Evolutionary conservation across 495 filamentous ascomycete species (phyloP).

Genomic region (Penicillium desertorum): DNA sequence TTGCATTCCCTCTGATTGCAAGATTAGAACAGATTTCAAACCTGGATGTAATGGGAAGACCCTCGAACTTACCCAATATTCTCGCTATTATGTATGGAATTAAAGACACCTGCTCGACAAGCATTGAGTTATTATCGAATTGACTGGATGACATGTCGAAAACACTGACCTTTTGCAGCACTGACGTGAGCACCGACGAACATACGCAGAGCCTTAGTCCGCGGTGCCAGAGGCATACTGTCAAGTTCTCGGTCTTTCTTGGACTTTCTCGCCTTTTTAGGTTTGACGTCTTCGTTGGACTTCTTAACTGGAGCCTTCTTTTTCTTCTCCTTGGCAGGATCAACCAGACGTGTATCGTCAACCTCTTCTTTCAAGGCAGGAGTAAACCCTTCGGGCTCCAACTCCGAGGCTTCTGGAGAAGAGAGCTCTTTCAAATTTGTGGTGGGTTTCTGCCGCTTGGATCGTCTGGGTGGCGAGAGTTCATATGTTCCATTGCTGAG

Average conservation of each 20-base stretch:
- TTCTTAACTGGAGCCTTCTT: slow-evolving; percentile 21
- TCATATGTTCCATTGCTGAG: slow-evolving; percentile 32
- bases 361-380: slow-evolving; percentile 3
- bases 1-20: slow-evolving; percentile 70
- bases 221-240: slow-evolving; percentile 63
- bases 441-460: slow-evolving; percentile 39
- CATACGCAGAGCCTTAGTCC: slow-evolving; percentile 72
- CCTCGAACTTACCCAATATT: slow-evolving; percentile 59
- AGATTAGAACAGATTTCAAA: slow-evolving; percentile 14
- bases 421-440: slow-evolving; percentile 23
- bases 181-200: slow-evolving; percentile 91
- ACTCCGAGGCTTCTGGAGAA: slow-evolving; percentile 17
- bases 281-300: slow-evolving; percentile 13
- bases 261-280: slow-evolving; percentile 31
- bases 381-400: slow-evolving; percentile 9
- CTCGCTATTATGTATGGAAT: slow-evolving; percentile 74
- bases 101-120: slow-evolving; percentile 69
- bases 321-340: slow-evolving; percentile 10
- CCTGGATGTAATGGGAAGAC: neutral
- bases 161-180: slow-evolving; percentile 69
- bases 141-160: neutral
- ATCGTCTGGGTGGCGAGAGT: slow-evolving; percentile 35
- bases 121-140: neutral
- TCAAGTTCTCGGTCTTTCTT: slow-evolving; percentile 47
- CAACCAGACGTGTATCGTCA: neutral